Evolutionary conservation across 805 yeast species (phyloP).

Genomic region (Komagataella mondaviorum): DNA sequence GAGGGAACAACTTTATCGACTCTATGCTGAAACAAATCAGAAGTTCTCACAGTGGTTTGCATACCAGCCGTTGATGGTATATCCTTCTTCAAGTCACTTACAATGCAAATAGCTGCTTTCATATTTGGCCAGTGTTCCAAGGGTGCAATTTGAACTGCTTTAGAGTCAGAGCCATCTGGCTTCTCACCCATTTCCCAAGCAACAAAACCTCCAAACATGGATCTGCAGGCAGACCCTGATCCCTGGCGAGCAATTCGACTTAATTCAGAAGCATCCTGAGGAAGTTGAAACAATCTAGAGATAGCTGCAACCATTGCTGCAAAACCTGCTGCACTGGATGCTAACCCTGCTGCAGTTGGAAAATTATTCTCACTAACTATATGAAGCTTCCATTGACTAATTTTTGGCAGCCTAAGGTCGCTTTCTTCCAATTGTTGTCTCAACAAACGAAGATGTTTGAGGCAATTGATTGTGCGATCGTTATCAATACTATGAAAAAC

Average conservation of each 20-base stretch:
- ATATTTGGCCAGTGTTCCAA: constrained; percentile 80
- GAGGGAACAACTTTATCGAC: constrained; percentile 73
- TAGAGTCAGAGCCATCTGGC: constrained; percentile 79
- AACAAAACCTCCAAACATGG: constrained; percentile 92
- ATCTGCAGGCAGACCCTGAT: constrained; percentile 96
- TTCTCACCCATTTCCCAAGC: constrained; percentile 96
- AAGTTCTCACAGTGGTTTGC: constrained; percentile 89
- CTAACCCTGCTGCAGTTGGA: constrained; percentile 98
- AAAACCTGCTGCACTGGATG: constrained; percentile 96
- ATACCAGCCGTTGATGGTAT: constrained; percentile 92
- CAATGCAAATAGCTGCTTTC: constrained; percentile 87
- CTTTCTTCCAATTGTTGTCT: constrained; percentile 46
- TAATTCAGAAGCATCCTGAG: constrained; percentile 74
- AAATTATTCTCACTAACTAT: constrained; percentile 91
- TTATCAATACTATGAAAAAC: constrained; percentile 55
- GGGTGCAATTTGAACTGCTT: constrained; percentile 87
- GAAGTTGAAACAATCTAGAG: constrained; percentile 71
- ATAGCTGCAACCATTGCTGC: constrained; percentile 91
- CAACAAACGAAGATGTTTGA: constrained; percentile 57
- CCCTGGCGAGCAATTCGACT: constrained; percentile 96
- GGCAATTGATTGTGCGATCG: constrained; percentile 56
- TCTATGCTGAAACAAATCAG: constrained; percentile 75
- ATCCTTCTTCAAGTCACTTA: constrained; percentile 86
- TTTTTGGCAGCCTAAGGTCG: constrained; percentile 42
- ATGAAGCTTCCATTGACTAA: constrained; percentile 54